Evolutionary conservation across 2,329 filamentous ascomycete genomes (phyloP), one percentile per base, ranked within the genome.

Genomic region (Verticillium alfalfae): DNA sequence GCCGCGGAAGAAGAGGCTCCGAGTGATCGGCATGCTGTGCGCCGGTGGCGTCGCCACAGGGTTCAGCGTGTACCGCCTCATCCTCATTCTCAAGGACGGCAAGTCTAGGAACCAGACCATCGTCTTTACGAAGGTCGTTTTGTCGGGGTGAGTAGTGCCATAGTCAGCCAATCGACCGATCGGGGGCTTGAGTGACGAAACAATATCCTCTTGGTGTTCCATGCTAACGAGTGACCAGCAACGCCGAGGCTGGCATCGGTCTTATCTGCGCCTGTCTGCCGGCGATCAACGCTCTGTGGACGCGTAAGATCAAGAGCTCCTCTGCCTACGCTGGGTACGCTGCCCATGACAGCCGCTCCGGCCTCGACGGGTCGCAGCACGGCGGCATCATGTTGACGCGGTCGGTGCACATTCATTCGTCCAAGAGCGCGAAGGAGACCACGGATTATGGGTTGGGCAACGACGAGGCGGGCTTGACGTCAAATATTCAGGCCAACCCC

Each of bases 211-310:
- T 37, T 37, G 36, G 9, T 37, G 9, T 37, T 13, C 2, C 6
- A 52, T 12, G 45, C 45, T 52, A 10, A 52, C 45, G 16, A n/a
- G n/a, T 26, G n/a, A 10, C 22, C 18, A 52, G 45, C 5, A 73
- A 73, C 38, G 72, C 72, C 26, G 71, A 73, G 57, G 66, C 66
- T 0, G 70, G 70, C 26, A 69, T 73, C 22, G 72, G 71, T 3
- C 66, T 73, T 16, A 71, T 73, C 22, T 73, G 70, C 59, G 66
- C 71, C 2, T 73, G 72, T 49, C 63, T 73, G 1, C 72, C 70
- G 0, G 68, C 70, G n/a, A 59, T 68, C 18, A 72, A 68, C 38
- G 65, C 66, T 2, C 61, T 71, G 18, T 66, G 64, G 57, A 60
- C 64, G 3, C 61, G 62, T 26, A 60, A 59, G 13, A 37, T 62